Evolutionary conservation across 2,329 filamentous ascomycete genomes (phyloP).

Genomic region (Cladophialophora yegresii): DNA sequence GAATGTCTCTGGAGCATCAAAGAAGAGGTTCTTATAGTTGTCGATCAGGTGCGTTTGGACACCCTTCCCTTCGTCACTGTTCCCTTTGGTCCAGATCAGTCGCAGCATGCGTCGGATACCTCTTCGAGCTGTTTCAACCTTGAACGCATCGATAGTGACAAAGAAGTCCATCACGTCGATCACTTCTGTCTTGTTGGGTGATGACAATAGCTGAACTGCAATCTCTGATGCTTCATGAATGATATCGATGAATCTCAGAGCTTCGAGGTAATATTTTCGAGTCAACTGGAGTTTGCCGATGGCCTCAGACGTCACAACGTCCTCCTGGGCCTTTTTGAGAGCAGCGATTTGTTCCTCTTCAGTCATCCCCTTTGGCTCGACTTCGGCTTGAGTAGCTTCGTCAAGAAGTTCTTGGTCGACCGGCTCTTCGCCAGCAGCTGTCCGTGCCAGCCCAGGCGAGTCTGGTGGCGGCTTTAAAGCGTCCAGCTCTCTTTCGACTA

Average conservation of each 20-base stretch:
- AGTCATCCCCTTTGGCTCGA: slow-evolving; percentile 71
- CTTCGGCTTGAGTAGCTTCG: slow-evolving; percentile 80
- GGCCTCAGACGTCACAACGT: slow-evolving; percentile 84
- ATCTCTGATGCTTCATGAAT: slow-evolving; percentile 78
- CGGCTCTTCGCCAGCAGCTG: slow-evolving; percentile 62
- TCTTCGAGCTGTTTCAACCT: slow-evolving; percentile 86
- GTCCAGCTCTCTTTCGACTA: slow-evolving; percentile 79
- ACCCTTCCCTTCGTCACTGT: slow-evolving; percentile 97
- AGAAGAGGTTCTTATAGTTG: slow-evolving; percentile 93
- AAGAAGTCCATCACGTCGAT: slow-evolving; percentile 99
- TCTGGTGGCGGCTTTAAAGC: slow-evolving; percentile 76
- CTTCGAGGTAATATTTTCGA: slow-evolving; percentile 88
- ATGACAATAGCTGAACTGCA: slow-evolving; percentile 84
- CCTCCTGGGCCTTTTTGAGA: slow-evolving; percentile 77
- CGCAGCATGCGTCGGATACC: slow-evolving; percentile 95
- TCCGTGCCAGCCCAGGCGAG: slow-evolving; percentile 70
- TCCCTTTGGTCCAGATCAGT: slow-evolving; percentile 98
- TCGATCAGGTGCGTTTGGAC: slow-evolving; percentile 96
- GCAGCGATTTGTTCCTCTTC: slow-evolving; percentile 75
- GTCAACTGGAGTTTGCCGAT: slow-evolving; percentile 86
- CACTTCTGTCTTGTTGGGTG: slow-evolving; percentile 96
- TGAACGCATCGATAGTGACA: slow-evolving; percentile 91
- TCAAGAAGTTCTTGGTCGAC: slow-evolving; percentile 79
- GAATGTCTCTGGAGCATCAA: slow-evolving; percentile 88
- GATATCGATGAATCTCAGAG: slow-evolving; percentile 88